These are phyloP conservation scores for Arxiozyma slooffiae DNA, from an alignment of 1,139 yeast genomes.

Conservation along the genomic window DNA sequence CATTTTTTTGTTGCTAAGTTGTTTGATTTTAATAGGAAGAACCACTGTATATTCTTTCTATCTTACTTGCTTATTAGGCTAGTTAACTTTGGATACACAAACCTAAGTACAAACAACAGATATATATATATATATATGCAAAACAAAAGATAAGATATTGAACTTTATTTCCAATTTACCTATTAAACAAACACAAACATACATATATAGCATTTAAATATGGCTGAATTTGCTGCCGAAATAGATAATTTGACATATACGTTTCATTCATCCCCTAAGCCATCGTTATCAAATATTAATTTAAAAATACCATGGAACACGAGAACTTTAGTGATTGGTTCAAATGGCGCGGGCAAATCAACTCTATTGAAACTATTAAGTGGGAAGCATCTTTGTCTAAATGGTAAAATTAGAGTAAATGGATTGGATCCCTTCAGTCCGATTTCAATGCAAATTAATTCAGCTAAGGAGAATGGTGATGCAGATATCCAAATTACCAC, in stretches of 20 bases:
- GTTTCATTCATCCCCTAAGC: slow-evolving; percentile 50
- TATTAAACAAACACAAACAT: neutral
- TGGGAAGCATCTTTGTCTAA: slow-evolving; percentile 77
- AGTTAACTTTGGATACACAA: no score
- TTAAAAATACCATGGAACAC: slow-evolving; percentile 60
- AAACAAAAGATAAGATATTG: no score
- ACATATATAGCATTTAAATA: neutral
- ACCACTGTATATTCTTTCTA: no score
- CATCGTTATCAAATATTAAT: slow-evolving; percentile 59
- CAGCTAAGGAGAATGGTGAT: slow-evolving; percentile 20
- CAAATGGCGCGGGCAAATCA: slow-evolving; percentile 96
- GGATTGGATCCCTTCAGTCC: slow-evolving; percentile 78
- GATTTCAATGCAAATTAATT: slow-evolving; percentile 21
- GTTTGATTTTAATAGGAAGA: no score
- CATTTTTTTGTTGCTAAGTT: no score
- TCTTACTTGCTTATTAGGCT: no score
- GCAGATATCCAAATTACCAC: slow-evolving; percentile 52
- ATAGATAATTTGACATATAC: slow-evolving; percentile 59
- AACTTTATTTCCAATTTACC: no score
- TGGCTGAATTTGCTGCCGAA: slow-evolving; percentile 43
- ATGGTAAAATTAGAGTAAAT: slow-evolving; percentile 55
- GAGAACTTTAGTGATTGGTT: slow-evolving; percentile 73
- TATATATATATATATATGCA: no score
- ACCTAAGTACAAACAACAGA: no score
- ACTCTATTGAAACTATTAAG: slow-evolving; percentile 76